These are phyloP conservation scores for Diplodia sapinea DNA, from an alignment of 2,329 filamentous ascomycete genomes.

Conservation along the genomic window DNA sequence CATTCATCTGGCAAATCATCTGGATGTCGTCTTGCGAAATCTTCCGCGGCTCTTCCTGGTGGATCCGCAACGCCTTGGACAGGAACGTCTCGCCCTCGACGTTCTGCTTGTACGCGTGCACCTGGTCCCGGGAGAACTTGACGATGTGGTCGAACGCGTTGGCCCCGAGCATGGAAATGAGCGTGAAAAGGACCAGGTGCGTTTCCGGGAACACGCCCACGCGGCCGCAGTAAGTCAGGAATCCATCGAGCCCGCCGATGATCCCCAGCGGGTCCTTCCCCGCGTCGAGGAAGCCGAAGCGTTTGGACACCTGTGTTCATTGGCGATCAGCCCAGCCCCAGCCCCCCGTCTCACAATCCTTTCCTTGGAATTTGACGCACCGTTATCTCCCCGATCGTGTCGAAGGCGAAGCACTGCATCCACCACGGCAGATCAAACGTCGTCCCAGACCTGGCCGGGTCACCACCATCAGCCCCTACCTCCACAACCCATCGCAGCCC, in stretches of 20 bases:
- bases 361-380: constrained; percentile 38
- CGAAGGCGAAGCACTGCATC: constrained; percentile 58
- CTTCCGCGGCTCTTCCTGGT: constrained; percentile 51
- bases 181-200: constrained; percentile 43
- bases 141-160: background rate
- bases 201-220: constrained; percentile 52
- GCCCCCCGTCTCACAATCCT: background rate
- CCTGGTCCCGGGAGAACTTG: background rate
- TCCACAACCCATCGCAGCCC: too few species aligned
- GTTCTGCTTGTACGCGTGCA: constrained; percentile 1
- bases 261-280: constrained; percentile 55
- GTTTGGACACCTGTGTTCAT: constrained; percentile 44
- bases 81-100: constrained; percentile 41
- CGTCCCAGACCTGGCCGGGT: constrained; percentile 2
- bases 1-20: constrained; percentile 41
- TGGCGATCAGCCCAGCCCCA: too few species aligned
- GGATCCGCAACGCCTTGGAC: constrained; percentile 51
- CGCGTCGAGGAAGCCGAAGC: constrained; percentile 50
- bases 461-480: too few species aligned
- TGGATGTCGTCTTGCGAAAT: constrained; percentile 49
- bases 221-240: constrained; percentile 48
- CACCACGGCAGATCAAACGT: constrained; percentile 51
- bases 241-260: constrained; percentile 48
- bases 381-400: constrained; percentile 60
- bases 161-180: constrained; percentile 39